Conservation (phyloP, 495 filamentous ascomycete species). For the Lichina pygmaea region DNA sequence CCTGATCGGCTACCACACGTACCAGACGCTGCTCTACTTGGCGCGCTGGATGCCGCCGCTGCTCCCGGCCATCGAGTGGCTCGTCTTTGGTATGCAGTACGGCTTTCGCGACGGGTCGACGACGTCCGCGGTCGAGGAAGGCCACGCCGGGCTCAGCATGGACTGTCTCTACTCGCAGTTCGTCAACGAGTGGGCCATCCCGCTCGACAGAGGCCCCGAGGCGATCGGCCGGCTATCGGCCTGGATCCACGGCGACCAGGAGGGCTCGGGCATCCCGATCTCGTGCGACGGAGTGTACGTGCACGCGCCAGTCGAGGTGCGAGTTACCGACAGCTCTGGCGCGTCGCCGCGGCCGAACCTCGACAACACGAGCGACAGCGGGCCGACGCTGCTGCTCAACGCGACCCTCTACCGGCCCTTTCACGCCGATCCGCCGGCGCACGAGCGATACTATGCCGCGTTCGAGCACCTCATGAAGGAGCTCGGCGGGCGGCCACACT, state of each 20-base stretch:
- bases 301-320: conserved; percentile 81
- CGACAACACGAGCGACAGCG: conserved; percentile 37
- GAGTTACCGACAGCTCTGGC: conserved; percentile 47
- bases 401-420: conserved; percentile 90
- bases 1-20: conserved; percentile 56
- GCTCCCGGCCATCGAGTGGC: conserved; percentile 71
- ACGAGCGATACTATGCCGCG: conserved; percentile 60
- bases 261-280: conserved; percentile 45
- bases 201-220: conserved; percentile 69
- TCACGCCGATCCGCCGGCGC: conserved; percentile 49
- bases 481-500: conserved; percentile 72
- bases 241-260: conserved; percentile 47
- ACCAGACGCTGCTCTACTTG: conserved; percentile 64
- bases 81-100: conserved; percentile 88
- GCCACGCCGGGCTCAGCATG: conserved; percentile 60
- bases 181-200: conserved; percentile 94
- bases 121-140: conserved; percentile 51
- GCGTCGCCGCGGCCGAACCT: conserved; percentile 41
- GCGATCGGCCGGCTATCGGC: conserved; percentile 56
- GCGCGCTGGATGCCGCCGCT: conserved; percentile 53
- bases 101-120: conserved; percentile 45
- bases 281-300: conserved; percentile 54
- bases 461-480: conserved; percentile 95
- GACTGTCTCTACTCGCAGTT: conserved; percentile 92
- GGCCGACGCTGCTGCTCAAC: conserved; percentile 78